A percentile compares a stretch with the other conserved stretches of the same genome.
These are phyloP conservation scores for Allium fistulosum DNA, from an alignment of 106 monocot genomes.

Conservation along the genomic window DNA sequence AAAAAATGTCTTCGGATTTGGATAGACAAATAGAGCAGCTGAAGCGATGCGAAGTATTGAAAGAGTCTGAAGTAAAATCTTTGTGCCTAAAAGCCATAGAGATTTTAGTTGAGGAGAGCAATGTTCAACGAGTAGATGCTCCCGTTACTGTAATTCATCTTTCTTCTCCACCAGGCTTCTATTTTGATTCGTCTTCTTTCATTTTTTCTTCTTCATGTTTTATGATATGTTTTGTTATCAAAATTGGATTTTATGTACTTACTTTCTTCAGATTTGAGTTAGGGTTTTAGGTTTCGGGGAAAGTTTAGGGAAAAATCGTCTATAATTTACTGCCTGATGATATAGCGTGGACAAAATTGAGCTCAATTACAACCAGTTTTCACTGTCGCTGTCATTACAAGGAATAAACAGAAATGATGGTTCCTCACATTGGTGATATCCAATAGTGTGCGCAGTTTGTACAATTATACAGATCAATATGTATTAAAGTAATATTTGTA, in stretches of 20 bases:
- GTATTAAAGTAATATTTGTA: no score
- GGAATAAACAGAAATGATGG: no score
- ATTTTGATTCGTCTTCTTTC: conserved; percentile 1
- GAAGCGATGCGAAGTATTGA: conserved; percentile 93
- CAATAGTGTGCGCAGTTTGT: no score
- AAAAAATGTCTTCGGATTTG: conserved; percentile 47
- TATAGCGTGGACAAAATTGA: no score
- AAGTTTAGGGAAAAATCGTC: no score
- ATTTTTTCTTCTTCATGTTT: background rate
- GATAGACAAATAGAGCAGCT: conserved; percentile 97
- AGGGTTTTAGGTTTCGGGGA: background rate
- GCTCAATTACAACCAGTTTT: no score
- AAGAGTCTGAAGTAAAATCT: conserved; percentile 91
- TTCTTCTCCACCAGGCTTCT: background rate
- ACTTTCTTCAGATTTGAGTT: no score
- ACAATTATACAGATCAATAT: no score
- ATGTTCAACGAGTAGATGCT: conserved; percentile 95
- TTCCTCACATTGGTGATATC: no score
- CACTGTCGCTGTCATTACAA: no score
- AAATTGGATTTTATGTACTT: background rate
- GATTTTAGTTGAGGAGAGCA: conserved; percentile 99
- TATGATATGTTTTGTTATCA: background rate
- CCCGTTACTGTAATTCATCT: conserved; percentile 67
- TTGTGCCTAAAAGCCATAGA: conserved; percentile 97
- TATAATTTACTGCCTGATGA: no score